Percentiles rank a stretch among this genome's conserved stretches.
Conservation (phyloP, 1,139 yeast genomes). For the Waltiozyma solani region DNA sequence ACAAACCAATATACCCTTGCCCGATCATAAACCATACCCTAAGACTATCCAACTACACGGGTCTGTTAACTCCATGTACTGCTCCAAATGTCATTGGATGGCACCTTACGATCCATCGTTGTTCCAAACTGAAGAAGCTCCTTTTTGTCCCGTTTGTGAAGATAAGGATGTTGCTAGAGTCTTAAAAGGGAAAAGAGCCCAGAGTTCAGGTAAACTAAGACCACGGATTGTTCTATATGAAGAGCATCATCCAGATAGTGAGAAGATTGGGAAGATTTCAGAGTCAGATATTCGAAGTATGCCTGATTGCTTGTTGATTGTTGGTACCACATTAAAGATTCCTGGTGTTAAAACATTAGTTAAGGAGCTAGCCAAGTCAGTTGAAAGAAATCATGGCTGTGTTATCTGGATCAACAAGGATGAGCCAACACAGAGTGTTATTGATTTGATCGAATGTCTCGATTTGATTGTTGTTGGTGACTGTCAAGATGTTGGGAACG, state of each 20-base stretch:
- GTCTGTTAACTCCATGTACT: conserved; percentile 55
- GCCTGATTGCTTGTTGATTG: conserved; percentile 73
- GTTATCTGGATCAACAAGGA: conserved; percentile 50
- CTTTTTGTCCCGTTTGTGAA: conserved; percentile 46
- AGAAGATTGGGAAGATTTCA: conserved; percentile 65
- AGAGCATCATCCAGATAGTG: conserved; percentile 84
- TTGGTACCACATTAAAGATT: conserved; percentile 79
- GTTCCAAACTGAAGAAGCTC: conserved; percentile 27
- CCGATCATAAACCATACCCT: conserved; percentile 32
- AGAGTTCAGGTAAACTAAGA: conserved; percentile 67
- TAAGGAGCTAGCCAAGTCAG: conserved; percentile 54
- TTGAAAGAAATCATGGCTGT: conserved; percentile 49
- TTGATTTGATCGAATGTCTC: conserved; percentile 40
- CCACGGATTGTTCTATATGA: conserved; percentile 83
- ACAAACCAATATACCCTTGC: conserved; percentile 36
- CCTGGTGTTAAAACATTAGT: conserved; percentile 80
- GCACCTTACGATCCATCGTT: conserved; percentile 30
- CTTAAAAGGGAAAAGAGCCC: conserved; percentile 38
- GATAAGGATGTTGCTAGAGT: conserved; percentile 40
- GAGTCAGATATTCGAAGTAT: conserved; percentile 51
- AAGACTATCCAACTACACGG: conserved; percentile 73
- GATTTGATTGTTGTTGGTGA: conserved; percentile 51
- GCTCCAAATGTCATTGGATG: conserved; percentile 62
- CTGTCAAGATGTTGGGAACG: conserved; percentile 39
- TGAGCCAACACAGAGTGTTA: conserved; percentile 36